These are phyloP conservation scores for grape (Vitis vinifera) DNA, from an alignment of 164 flowering plant genomes.

Conservation along the genomic window ASM3070453v1 NC_081820.1:26386501-26387000, in stretches of 20 bases:
- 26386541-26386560: neutral
- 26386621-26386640: neutral
- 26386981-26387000: no score
- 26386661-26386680: neutral
- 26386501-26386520: no score
- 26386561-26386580: neutral
- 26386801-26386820: no score
- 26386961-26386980: no score
- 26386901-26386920: no score
- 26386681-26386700: neutral
- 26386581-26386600: no score
- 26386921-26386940: no score
- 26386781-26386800: neutral
- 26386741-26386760: conserved; percentile 13
- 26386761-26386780: conserved; percentile 3
- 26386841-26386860: no score
- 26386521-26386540: no score
- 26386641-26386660: conserved; percentile 12
- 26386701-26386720: conserved; percentile 7
- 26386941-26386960: no score
- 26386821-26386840: no score
- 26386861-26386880: conserved; percentile 1
- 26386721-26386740: neutral
- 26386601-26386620: conserved; percentile 7
- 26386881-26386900: neutral